These are phyloP conservation scores for Beauveria brongniartii DNA, from an alignment of 2,329 filamentous ascomycete genomes.

Conservation along the genomic window DNA sequence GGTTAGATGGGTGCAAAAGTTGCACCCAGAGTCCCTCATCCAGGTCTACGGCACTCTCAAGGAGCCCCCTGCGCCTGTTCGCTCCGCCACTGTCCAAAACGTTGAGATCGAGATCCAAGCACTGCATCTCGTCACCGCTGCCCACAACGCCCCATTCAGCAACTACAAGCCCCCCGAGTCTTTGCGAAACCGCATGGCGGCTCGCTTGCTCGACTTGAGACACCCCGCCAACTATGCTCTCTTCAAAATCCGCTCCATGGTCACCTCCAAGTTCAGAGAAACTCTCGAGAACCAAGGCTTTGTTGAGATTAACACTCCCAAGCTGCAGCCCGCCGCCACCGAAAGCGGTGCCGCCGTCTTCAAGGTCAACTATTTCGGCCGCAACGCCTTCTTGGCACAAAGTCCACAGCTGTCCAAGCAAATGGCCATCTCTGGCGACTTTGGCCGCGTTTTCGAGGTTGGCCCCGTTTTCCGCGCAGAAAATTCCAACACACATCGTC, in stretches of 20 bases:
- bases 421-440: conserved; percentile 84
- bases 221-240: conserved; percentile 82
- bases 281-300: conserved; percentile 65
- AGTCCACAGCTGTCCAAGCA: conserved; percentile 90
- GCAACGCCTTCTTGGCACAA: conserved; percentile 80
- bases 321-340: conserved; percentile 81
- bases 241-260: conserved; percentile 76
- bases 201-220: conserved; percentile 75
- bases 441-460: conserved; percentile 75
- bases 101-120: conserved; percentile 63
- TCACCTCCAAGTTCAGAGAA: conserved; percentile 71
- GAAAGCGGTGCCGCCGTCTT: conserved; percentile 91
- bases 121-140: conserved; percentile 43
- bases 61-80: conserved; percentile 63
- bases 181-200: conserved; percentile 61
- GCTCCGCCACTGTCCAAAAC: conserved; percentile 66
- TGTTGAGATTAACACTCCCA: conserved; percentile 90
- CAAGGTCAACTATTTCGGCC: conserved; percentile 83
- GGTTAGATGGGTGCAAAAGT: conserved; percentile 79
- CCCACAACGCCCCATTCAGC: conserved; percentile 41
- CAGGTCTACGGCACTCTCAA: conserved; percentile 68
- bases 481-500: conserved; percentile 90
- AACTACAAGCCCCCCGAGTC: conserved; percentile 58
- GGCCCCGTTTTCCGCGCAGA: conserved; percentile 76
- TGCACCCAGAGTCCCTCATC: conserved; percentile 71